Base-by-base conservation (phyloP, 768 basidiomycete genomes). In the Leccinum rimulosum region DNA sequence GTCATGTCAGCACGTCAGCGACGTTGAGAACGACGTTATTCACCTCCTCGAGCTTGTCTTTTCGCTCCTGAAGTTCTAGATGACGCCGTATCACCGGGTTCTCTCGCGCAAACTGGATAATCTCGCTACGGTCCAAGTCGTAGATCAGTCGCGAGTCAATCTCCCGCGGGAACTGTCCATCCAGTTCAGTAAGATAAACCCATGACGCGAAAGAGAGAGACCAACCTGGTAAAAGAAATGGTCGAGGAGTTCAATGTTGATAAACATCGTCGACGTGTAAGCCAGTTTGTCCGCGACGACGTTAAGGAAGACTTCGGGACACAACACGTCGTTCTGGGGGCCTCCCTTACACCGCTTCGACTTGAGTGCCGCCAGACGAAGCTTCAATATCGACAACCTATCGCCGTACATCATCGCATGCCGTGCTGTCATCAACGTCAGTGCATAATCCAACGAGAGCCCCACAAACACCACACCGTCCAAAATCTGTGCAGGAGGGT, bases 161-260 rank as follows among this genome's bases (percentile, higher is more conserved):
- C 76, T 98, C 96, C 33, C 96, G 87, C 61, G 97, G 96, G 79
- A 99, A 98, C 91, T 97, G 61, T 6, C 4, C 58, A 31, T 12
- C 35, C 2, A n/a, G 56, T 25, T 62, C 28, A 61, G 47, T 40
- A 47, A 11, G 14, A 15, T 8, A 4, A 7, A 0, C n/a, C 22
- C 11, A 22, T 12, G 17, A 15, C 50, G 14, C 3, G n/a, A 7
- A n/a, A 22, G 31, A 25, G 35, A 25, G 35, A 28, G 22, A 70
- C 82, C 48, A 64, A 91, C 93, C 80, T 96, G 93, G 69, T 98
- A 97, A 80, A 98, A 98, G 81, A 98, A 99, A 66, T 98, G 95
- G 67, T 97, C 95, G 2, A 98, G 83, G 10, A 99, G 80, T 72
- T 99, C 97, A 59, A 99, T 97, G 76, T 95, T 97, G 80, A 99